Evolutionary conservation across 2,329 filamentous ascomycete genomes (phyloP).

Genomic region (Phyllosticta citrichinensis): DNA sequence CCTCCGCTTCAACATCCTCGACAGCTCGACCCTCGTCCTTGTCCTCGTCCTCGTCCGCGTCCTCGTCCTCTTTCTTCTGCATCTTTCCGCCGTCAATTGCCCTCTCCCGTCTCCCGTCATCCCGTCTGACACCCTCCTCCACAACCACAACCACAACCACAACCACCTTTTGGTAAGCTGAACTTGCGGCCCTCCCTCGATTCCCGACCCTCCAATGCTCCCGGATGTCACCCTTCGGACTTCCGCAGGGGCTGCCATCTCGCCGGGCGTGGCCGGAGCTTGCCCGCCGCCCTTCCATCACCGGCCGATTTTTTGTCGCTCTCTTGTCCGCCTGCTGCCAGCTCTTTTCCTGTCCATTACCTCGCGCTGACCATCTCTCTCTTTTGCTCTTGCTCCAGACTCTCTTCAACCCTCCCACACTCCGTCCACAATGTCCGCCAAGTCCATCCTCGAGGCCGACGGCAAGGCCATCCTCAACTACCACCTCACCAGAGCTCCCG

Average conservation of each 20-base stretch:
- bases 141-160: not conserved
- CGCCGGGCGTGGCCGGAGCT: not conserved
- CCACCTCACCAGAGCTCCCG: conserved; percentile 92
- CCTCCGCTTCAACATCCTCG: not conserved
- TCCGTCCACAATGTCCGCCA: conserved; percentile 66
- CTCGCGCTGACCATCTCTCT: not conserved
- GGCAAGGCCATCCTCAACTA: conserved; percentile 99
- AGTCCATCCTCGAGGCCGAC: conserved; percentile 97
- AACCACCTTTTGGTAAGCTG: not conserved
- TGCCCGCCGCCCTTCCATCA: not conserved
- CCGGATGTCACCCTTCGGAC: not conserved
- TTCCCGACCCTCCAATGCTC: not conserved
- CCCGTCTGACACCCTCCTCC: not conserved
- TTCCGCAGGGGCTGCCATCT: not conserved
- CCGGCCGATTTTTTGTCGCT: not conserved
- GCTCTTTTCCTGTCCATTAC: not conserved
- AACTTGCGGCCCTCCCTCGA: not conserved
- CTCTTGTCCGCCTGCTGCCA: not conserved
- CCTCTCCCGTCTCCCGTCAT: not conserved
- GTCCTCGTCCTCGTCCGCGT: not conserved
- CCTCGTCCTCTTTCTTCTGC: not conserved
- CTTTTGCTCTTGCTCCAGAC: not conserved
- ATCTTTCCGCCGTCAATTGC: not conserved
- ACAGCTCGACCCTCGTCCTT: not conserved
- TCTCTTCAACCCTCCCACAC: conserved; percentile 1